These are phyloP conservation scores for Oryza meridionalis DNA, from an alignment of 176 grass and related monocot genomes.

Conservation along the genomic window DNA sequence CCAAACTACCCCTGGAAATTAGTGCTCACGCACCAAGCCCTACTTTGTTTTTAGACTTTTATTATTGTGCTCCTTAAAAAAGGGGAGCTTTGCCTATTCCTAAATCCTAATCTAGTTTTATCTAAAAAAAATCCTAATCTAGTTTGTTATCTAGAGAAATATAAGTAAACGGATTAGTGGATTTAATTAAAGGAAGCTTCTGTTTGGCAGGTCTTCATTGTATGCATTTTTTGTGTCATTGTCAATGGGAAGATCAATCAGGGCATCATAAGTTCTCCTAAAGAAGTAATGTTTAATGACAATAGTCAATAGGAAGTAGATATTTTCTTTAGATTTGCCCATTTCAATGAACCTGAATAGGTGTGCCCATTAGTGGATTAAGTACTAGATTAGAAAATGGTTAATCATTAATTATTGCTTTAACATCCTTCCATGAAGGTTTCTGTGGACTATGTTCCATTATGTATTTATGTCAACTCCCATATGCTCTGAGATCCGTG, in stretches of 20 bases:
- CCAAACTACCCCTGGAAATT: conserved; percentile 45
- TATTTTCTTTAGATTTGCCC: conserved; percentile 1
- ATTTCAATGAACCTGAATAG: conserved; percentile 12
- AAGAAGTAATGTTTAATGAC: background rate
- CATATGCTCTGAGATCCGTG: background rate
- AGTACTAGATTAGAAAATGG: background rate
- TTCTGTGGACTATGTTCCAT: background rate
- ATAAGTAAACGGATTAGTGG: background rate
- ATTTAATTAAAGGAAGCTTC: conserved; percentile 9
- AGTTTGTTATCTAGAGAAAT: conserved; percentile 15
- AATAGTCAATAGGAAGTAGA: conserved; percentile 7
- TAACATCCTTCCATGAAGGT: background rate
- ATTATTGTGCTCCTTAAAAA: background rate
- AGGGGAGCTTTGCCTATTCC: background rate
- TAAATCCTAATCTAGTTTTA: conserved; percentile 18
- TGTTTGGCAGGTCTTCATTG: conserved; percentile 31
- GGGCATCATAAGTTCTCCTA: background rate
- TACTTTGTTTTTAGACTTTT: background rate
- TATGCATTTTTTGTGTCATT: background rate
- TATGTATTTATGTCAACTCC: background rate
- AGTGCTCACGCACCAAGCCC: conserved; percentile 52
- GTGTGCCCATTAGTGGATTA: background rate
- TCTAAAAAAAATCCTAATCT: conserved; percentile 1
- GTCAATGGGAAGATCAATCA: conserved; percentile 25
- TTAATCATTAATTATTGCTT: background rate